These are phyloP conservation scores for Populus hybrid DNA, from an alignment of 441 rosid species.

Conservation along the genomic window DNA sequence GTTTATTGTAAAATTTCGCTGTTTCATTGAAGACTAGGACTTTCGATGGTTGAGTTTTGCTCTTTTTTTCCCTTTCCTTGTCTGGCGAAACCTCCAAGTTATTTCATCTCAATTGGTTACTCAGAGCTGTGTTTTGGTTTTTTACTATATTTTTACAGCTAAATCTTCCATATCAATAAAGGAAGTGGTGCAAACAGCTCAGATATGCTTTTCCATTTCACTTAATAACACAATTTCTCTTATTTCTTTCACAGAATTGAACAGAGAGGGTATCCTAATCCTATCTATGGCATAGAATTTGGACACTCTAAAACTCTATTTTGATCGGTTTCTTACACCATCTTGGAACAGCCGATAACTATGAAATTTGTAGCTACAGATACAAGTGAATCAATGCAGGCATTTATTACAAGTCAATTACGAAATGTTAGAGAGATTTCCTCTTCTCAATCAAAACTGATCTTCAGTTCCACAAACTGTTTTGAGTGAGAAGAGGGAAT, in stretches of 20 bases:
- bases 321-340: background rate
- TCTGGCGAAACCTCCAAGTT: background rate
- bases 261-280: background rate
- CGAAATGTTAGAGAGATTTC: background rate
- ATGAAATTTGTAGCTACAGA: background rate
- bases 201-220: background rate
- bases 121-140: no score
- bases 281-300: background rate
- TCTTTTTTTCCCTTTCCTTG: background rate
- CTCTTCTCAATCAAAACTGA: no score
- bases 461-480: no score
- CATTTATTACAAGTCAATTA: background rate
- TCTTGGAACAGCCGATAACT: background rate
- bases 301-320: background rate
- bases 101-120: background rate
- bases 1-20: background rate
- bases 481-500: no score
- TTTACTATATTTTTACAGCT: background rate
- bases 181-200: background rate
- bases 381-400: background rate
- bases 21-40: background rate
- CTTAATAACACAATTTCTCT: background rate
- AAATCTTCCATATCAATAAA: background rate
- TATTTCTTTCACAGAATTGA: background rate
- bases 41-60: background rate